Conservation (phyloP, 2,329 filamentous ascomycete species). For the Trichophyton benhamiae region DNA sequence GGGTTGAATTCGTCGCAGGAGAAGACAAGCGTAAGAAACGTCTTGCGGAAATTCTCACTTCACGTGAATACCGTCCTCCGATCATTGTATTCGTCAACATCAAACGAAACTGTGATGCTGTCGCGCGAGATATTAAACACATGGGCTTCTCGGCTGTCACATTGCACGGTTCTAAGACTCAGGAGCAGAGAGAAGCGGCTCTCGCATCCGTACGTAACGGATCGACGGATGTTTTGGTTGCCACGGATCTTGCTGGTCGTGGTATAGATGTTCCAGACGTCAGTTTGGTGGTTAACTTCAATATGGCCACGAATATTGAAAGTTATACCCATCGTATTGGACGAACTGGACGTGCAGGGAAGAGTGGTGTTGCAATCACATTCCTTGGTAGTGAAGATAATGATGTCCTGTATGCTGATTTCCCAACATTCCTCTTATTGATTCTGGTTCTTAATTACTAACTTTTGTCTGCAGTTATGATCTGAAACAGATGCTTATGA, state of each 20-base stretch:
- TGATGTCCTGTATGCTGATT: slow-evolving; percentile 58
- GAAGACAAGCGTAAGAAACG: slow-evolving; percentile 97
- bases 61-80: slow-evolving; percentile 67
- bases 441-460: background rate
- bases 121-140: slow-evolving; percentile 84
- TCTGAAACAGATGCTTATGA: slow-evolving; percentile 86
- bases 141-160: slow-evolving; percentile 88
- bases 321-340: slow-evolving; percentile 94
- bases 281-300: slow-evolving; percentile 92
- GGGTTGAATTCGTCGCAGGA: slow-evolving; percentile 77
- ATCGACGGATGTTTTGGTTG: slow-evolving; percentile 75
- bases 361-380: slow-evolving; percentile 90
- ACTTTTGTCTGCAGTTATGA: slow-evolving; percentile 47
- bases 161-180: slow-evolving; percentile 88
- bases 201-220: slow-evolving; percentile 73
- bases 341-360: slow-evolving; percentile 91
- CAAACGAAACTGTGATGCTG: slow-evolving; percentile 94
- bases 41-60: slow-evolving; percentile 75
- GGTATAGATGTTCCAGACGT: slow-evolving; percentile 98
- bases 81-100: slow-evolving; percentile 99
- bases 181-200: slow-evolving; percentile 92
- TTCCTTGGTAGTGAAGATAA: slow-evolving; percentile 84
- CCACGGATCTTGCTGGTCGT: slow-evolving; percentile 86
- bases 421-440: background rate
- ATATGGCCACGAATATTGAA: slow-evolving; percentile 90